Evolutionary conservation across 1,284 basidiomycete species (phyloP).

Genomic region (Trichosporon faecale): DNA sequence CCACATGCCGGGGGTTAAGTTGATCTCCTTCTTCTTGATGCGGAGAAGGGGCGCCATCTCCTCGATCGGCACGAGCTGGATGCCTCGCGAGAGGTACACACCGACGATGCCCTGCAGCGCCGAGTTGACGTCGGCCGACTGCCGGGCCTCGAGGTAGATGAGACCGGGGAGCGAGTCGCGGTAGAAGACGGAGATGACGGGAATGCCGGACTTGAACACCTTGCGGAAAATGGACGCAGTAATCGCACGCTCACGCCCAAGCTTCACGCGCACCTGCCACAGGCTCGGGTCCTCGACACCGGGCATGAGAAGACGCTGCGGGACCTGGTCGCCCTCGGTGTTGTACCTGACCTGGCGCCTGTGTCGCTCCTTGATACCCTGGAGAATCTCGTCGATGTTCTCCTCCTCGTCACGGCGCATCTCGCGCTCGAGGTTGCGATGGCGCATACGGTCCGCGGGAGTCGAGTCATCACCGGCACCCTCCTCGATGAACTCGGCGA

Average conservation of each 20-base stretch:
- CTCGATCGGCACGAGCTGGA: conserved; percentile 88
- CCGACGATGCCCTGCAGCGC: conserved; percentile 89
- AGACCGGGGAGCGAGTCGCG: conserved; percentile 91
- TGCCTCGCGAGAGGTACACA: conserved; percentile 72
- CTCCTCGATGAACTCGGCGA: conserved; percentile 71
- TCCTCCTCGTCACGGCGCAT: conserved; percentile 75
- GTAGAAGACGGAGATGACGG: conserved; percentile 89
- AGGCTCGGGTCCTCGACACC: conserved; percentile 91
- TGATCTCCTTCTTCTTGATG: conserved; percentile 90
- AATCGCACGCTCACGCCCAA: conserved; percentile 86
- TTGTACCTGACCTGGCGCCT: conserved; percentile 68
- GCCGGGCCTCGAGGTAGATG: conserved; percentile 92
- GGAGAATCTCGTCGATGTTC: conserved; percentile 82
- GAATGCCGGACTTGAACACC: conserved; percentile 65
- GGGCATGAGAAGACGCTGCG: conserved; percentile 94
- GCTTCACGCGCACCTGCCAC: conserved; percentile 93
- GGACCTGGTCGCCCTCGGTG: conserved; percentile 88
- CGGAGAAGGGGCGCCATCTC: conserved; percentile 97
- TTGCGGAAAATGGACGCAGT: conserved; percentile 94
- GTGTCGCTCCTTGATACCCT: conserved; percentile 78
- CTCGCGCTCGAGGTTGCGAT: conserved; percentile 73
- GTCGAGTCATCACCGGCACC: conserved; percentile 58
- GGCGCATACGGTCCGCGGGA: conserved; percentile 53
- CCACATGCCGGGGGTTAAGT: conserved; percentile 85
- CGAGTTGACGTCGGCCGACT: conserved; percentile 77